Conservation (phyloP, 2,329 filamentous ascomycete genomes). For the Emergomyces pasteurianus region DNA sequence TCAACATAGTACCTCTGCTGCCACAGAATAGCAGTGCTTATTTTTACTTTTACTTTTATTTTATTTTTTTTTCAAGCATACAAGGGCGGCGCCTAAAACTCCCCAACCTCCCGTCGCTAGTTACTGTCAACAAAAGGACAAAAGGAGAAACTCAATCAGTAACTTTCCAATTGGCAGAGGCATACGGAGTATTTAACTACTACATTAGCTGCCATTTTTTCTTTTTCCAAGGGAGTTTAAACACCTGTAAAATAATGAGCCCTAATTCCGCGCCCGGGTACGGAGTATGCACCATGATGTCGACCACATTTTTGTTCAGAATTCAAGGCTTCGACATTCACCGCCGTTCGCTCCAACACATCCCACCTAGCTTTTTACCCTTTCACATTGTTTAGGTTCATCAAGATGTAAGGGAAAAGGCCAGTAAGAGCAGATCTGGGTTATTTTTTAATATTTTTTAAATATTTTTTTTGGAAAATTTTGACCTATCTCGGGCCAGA, state of each 20-base stretch:
- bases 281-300: neutral
- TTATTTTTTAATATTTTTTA: neutral
- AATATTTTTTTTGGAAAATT: neutral
- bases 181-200: too few species aligned
- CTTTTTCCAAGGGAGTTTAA: too few species aligned
- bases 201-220: too few species aligned
- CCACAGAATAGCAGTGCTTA: too few species aligned
- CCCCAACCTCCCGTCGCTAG: too few species aligned
- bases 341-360: slow-evolving; percentile 1
- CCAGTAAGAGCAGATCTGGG: neutral
- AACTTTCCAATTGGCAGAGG: too few species aligned
- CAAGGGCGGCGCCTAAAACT: too few species aligned
- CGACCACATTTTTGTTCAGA: neutral
- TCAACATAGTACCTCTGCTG: too few species aligned
- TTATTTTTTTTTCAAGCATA: too few species aligned
- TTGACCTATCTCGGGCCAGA: neutral
- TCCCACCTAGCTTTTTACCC: neutral
- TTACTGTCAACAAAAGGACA: too few species aligned
- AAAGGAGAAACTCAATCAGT: too few species aligned
- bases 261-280: neutral
- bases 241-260: neutral
- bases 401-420: neutral
- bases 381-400: neutral
- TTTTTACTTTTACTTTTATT: too few species aligned
- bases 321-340: neutral